Conservation (phyloP, 371 early-diverging fungal species). For the Dichotomocladium elegans region DNA sequence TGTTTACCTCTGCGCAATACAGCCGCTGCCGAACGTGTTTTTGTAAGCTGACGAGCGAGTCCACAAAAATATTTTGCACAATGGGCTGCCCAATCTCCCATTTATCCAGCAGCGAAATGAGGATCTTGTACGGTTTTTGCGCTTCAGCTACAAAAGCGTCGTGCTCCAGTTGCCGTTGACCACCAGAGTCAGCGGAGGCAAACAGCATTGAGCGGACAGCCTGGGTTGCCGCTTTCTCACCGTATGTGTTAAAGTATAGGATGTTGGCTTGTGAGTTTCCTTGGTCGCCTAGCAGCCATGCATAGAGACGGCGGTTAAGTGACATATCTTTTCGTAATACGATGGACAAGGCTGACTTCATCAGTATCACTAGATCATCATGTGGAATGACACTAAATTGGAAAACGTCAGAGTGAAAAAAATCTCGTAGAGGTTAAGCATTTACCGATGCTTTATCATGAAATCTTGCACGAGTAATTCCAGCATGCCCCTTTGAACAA, state of each 20-base stretch:
- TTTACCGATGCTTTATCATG: constrained; percentile 60
- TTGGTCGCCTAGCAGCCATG: constrained; percentile 75
- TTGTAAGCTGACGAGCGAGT: constrained; percentile 65
- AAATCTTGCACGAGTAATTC: constrained; percentile 82
- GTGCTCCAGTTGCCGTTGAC: neutral
- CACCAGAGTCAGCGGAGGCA: constrained; percentile 11
- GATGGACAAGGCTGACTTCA: constrained; percentile 70
- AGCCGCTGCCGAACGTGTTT: constrained; percentile 36
- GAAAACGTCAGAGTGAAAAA: no score
- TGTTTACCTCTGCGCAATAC: constrained; percentile 45
- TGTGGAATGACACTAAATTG: constrained; percentile 39
- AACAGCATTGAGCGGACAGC: constrained; percentile 57
- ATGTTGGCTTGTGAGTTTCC: constrained; percentile 26
- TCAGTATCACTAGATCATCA: constrained; percentile 62
- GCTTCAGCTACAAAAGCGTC: constrained; percentile 43
- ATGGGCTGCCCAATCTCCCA: constrained; percentile 79
- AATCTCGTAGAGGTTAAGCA: no score
- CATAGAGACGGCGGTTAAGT: constrained; percentile 84
- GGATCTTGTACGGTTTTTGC: constrained; percentile 72
- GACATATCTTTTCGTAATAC: constrained; percentile 93
- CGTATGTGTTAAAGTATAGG: constrained; percentile 31
- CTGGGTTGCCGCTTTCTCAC: constrained; percentile 37
- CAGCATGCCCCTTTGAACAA: constrained; percentile 84
- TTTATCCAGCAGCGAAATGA: constrained; percentile 86
- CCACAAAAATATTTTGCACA: constrained; percentile 68